Percentiles rank a stretch among this genome's conserved stretches.
These are phyloP conservation scores for Theileria parva DNA, from an alignment of 169 alveolate species.

Conservation along the genomic window DNA sequence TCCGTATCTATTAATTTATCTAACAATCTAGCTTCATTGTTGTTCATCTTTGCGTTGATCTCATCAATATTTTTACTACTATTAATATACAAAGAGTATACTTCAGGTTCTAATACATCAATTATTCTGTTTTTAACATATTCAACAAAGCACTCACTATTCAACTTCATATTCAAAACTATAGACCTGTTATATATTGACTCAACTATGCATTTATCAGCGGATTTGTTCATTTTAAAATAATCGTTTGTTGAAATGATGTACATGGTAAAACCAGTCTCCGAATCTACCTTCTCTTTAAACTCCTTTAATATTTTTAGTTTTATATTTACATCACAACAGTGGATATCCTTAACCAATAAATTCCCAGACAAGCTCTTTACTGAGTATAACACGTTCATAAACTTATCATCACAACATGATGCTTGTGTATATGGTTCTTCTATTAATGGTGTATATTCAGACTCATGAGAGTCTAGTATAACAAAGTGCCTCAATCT, in stretches of 20 bases:
- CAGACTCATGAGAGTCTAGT: constrained; percentile 90
- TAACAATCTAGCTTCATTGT: constrained; percentile 93
- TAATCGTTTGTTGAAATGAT: not conserved
- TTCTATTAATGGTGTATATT: constrained; percentile 91
- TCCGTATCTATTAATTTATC: constrained; percentile 96
- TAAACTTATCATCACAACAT: constrained; percentile 95
- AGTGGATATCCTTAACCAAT: constrained; percentile 95
- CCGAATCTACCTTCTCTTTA: not conserved
- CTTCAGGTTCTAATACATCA: constrained; percentile 93
- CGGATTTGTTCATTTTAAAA: not conserved
- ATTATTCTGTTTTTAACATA: constrained; percentile 91
- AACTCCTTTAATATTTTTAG: constrained; percentile 30
- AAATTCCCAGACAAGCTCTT: constrained; percentile 90
- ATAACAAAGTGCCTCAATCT: constrained; percentile 78
- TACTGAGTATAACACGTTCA: constrained; percentile 94
- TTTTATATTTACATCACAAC: constrained; percentile 86
- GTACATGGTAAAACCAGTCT: constrained; percentile 14
- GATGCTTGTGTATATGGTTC: constrained; percentile 84
- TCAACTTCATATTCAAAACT: constrained; percentile 81
- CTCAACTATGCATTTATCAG: constrained; percentile 70
- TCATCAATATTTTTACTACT: constrained; percentile 81
- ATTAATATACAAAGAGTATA: constrained; percentile 93
- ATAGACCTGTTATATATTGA: constrained; percentile 83
- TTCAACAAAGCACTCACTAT: constrained; percentile 89
- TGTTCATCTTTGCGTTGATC: constrained; percentile 93